A percentile compares a stretch with the other conserved stretches of the same genome.
Conservation (phyloP, 768 basidiomycete species). For the Leccinum disarticulatum region DNA sequence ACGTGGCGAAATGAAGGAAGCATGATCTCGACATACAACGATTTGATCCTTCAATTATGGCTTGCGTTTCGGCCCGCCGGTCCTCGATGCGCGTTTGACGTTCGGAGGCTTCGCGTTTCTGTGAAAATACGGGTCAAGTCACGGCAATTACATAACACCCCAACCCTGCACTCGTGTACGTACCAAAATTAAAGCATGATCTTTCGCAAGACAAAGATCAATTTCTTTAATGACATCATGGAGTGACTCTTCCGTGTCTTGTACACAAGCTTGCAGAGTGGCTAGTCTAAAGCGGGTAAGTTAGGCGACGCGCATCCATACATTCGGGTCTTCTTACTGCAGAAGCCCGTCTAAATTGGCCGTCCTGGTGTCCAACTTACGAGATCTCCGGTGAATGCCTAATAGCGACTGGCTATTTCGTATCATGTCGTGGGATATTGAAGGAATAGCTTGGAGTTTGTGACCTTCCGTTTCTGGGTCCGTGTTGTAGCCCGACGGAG, state of each 20-base stretch:
- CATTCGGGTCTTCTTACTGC: constrained; percentile 48
- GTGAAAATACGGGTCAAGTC: constrained; percentile 23
- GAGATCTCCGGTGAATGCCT: constrained; percentile 21
- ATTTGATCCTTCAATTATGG: constrained; percentile 43
- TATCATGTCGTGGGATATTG: constrained; percentile 21
- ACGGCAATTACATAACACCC: constrained; percentile 27
- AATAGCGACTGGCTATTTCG: constrained; percentile 14
- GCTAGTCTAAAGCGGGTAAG: constrained; percentile 42
- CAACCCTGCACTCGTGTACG: constrained; percentile 6
- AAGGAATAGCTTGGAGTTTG: constrained; percentile 31
- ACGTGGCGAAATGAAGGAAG: constrained; percentile 23
- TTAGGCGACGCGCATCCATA: neutral
- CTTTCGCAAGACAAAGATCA: constrained; percentile 46
- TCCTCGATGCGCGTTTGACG: constrained; percentile 55
- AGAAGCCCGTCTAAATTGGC: constrained; percentile 68
- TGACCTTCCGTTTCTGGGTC: constrained; percentile 63
- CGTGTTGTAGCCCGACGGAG: constrained; percentile 70
- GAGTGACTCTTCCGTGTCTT: constrained; percentile 51
- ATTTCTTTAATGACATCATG: constrained; percentile 47
- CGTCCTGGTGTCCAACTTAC: constrained; percentile 40
- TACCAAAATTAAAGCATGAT: constrained; percentile 43
- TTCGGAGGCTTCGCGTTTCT: constrained; percentile 73
- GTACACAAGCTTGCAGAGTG: constrained; percentile 50
- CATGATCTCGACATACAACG: constrained; percentile 42
- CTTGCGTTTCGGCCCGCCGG: constrained; percentile 43